Conservation (phyloP, 306 rosid species). For the Carpinus viminea region DNA sequence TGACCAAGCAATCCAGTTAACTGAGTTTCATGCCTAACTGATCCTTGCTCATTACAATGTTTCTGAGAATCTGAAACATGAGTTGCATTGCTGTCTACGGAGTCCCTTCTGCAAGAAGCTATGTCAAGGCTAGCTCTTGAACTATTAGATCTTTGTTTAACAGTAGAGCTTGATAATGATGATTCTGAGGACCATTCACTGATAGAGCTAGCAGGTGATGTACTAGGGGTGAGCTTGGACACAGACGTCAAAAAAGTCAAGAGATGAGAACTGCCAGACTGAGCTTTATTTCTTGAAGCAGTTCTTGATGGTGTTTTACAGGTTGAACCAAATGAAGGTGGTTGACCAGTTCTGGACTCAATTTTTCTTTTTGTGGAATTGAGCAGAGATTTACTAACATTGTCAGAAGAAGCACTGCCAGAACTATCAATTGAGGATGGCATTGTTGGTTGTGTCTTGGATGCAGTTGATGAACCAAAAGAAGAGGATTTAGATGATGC, state of each 20-base stretch:
- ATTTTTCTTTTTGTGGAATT: conserved; percentile 45
- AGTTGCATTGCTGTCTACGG: conserved; percentile 43
- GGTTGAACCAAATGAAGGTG: conserved; percentile 46
- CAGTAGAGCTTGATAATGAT: conserved; percentile 52
- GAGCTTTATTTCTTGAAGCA: conserved; percentile 40
- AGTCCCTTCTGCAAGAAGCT: conserved; percentile 45
- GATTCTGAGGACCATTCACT: conserved; percentile 93
- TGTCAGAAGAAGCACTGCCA: conserved; percentile 39
- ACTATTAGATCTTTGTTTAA: conserved; percentile 44
- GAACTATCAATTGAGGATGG: conserved; percentile 46
- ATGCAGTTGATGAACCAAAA: conserved; percentile 41
- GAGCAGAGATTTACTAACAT: conserved; percentile 46
- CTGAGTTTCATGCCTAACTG: conserved; percentile 45
- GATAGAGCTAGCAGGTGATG: conserved; percentile 83
- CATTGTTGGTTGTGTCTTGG: conserved; percentile 42
- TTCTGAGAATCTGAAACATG: conserved; percentile 38
- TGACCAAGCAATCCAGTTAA: conserved; percentile 33
- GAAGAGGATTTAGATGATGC: conserved; percentile 41
- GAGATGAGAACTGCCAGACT: conserved; percentile 46
- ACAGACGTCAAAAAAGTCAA: conserved; percentile 45
- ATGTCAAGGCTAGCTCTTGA: conserved; percentile 70
- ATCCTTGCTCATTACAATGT: conserved; percentile 27
- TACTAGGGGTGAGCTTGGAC: conserved; percentile 54
- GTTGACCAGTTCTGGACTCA: conserved; percentile 36
- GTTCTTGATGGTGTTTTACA: conserved; percentile 52